These are phyloP conservation scores for Halenospora varia DNA, from an alignment of 495 filamentous ascomycete genomes.

Conservation along the genomic window DNA sequence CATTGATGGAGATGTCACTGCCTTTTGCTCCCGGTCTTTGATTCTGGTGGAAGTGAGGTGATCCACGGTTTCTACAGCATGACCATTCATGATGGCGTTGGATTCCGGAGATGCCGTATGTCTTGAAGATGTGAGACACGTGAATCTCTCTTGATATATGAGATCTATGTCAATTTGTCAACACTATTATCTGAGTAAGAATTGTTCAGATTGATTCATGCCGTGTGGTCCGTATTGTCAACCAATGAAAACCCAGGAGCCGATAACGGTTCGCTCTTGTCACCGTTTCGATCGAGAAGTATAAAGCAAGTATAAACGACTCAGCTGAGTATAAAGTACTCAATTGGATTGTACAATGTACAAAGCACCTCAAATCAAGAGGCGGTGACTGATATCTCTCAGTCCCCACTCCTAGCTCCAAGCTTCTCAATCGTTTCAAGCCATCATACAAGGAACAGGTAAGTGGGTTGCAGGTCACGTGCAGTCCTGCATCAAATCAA, in stretches of 20 bases:
- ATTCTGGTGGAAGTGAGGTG: slow-evolving; percentile 12
- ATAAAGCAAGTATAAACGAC: no score
- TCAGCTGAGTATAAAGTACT: no score
- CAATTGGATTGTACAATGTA: no score
- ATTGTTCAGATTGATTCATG: no score
- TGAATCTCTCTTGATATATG: neutral
- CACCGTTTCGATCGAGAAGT: no score
- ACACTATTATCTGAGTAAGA: no score
- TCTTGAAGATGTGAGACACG: neutral
- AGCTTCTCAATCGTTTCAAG: no score
- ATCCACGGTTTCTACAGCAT: slow-evolving; percentile 12
- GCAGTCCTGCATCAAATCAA: neutral
- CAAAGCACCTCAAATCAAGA: no score
- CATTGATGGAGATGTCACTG: neutral
- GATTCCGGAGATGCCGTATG: neutral
- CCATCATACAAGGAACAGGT: neutral
- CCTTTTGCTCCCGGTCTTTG: neutral
- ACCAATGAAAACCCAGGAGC: no score
- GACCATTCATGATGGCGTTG: slow-evolving; percentile 16
- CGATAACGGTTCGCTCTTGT: no score
- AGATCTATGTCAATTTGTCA: neutral
- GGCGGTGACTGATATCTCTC: neutral
- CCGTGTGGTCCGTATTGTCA: no score
- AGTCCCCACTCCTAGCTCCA: no score
- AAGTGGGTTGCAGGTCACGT: neutral